Base-by-base conservation (phyloP, 345 rosid species). In the Draba incana region DNA sequence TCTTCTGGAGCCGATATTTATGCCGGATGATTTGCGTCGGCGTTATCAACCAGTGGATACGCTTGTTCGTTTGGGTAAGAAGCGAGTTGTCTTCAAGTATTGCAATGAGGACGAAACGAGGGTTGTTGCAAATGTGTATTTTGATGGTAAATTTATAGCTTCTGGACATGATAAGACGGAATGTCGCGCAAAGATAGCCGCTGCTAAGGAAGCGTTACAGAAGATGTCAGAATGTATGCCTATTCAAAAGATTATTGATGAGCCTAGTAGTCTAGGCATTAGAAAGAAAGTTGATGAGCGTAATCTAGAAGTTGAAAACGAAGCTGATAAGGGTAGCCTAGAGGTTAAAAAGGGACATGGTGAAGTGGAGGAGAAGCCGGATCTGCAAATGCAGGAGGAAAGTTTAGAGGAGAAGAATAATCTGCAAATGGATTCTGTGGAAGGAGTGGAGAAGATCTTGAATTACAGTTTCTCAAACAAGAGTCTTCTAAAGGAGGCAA, bases 1-100 rank as follows among this genome's bases (percentile, higher is more conserved):
- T 50, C 61, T 87, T 4, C 57, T 89, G 75, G 89, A 89, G 84
- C 92, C 96, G 0, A 75, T 87, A 39, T 69, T 80, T 25, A 25
- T 13, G 13, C 13, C 10, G 52, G 81, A 82, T 53, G 84, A 80
- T 48, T 37, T 88, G 78, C 70, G 54, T 77, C 66, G 63, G 11
- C 80, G 80, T 20, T 89, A 86, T 2, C 86, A 84, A 62, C 86
- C 89, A 0, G 78, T 87, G 28, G 74, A 82, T 0, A 4, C 62
- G 64, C 76, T 89, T 56, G 78, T 71, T 52, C 75, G 79, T 58
- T 10, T 79, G 10, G 85, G 88, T 59, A 83, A 85, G 20, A 80
- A 82, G 77, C 68, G 51, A 4, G 67, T 85, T 6, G 78, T 81
- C 12, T 74, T 89, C 62, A 75, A 65, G 73, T 74, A 69, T 23